phyloP scores from a whole-genome alignment of 139 green algal genomes.

The Asterochloris erici region DNA sequence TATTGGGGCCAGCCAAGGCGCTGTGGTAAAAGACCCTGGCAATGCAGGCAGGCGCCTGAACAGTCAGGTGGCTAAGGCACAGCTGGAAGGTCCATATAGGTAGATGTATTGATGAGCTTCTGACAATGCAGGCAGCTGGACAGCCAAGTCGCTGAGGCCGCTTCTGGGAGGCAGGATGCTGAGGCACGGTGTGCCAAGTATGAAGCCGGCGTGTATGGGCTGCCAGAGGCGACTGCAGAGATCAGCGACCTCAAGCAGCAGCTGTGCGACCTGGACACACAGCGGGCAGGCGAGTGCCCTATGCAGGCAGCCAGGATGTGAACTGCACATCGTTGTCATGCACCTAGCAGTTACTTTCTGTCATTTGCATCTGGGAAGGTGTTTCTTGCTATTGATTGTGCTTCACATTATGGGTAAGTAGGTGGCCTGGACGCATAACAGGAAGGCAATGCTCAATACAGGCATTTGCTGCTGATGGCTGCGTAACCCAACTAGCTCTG shows the following conservation, averaged over 20 bases:
- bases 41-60: too few relatives aligned
- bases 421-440: neutral
- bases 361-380: too few relatives aligned
- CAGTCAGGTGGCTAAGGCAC: too few relatives aligned
- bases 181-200: slow-evolving; percentile 38
- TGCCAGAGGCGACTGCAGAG: slow-evolving; percentile 57
- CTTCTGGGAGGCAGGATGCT: slow-evolving; percentile 11
- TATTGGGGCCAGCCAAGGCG: too few relatives aligned
- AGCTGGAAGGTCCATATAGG: too few relatives aligned
- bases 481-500: too few relatives aligned
- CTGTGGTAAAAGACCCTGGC: too few relatives aligned
- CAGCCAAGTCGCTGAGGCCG: neutral
- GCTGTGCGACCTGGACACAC: neutral
- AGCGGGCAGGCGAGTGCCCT: neutral
- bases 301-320: neutral
- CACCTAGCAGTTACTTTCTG: neutral
- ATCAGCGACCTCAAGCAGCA: slow-evolving; percentile 50
- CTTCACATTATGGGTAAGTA: neutral
- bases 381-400: neutral
- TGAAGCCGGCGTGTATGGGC: slow-evolving; percentile 61
- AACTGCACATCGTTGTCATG: neutral
- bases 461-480: too few relatives aligned
- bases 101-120: too few relatives aligned
- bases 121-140: too few relatives aligned
- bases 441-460: neutral